Base-by-base conservation (phyloP, 192 early-diverging fungal species). In the Backusella australiensis region DNA sequence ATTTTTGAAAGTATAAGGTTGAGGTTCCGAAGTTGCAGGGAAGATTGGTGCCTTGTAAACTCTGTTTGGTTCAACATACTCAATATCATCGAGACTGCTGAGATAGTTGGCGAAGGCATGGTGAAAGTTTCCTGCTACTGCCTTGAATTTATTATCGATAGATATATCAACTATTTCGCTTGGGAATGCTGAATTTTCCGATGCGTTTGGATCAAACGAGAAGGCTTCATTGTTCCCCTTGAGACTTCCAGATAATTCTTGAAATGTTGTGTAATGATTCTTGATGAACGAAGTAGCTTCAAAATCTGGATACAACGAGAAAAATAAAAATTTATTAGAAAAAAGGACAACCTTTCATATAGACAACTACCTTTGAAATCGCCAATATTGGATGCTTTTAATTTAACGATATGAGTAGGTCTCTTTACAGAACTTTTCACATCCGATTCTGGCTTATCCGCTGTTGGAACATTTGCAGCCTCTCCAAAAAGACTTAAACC, bases 11-110 rank as follows among this genome's bases (percentile, higher is more conserved):
- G 26, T 29, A 9, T 63, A 63, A 26, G 56, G 56, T 29, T 14
- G 9, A 63, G 56, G 56, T 63, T 6, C 21, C 0, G 26, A 63
- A 4, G 23, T 63, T 26, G 26, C 26, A 63, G 23, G 56, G 4
- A 66, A 12, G 17, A 80, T 36, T 9, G 35, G 26, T 2, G 79
- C 39, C 12, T 72, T 41, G 59, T 73, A 80, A 29, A 73, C 17
- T 46, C 76, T 63, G 67, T 80, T 80, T 17, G 74, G 41, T 41
- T 80, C 79, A 6, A 76, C 71, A 21, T 80, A 76, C 32, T 80
- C 79, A 65, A 80, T 53, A 17, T 67, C 75, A 29, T 36, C 44
- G 4, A 46, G 41, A 0, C 72, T 42, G 9, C 32, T 15, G 8
- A 80, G 75, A 52, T 73, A 80, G 9, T 76, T 67, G 2, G 71